A percentile compares a stretch with the other conserved stretches of the same genome.
phyloP scores from a whole-genome alignment of 495 filamentous ascomycete species.

The Lineolata rhizophorae region DNA sequence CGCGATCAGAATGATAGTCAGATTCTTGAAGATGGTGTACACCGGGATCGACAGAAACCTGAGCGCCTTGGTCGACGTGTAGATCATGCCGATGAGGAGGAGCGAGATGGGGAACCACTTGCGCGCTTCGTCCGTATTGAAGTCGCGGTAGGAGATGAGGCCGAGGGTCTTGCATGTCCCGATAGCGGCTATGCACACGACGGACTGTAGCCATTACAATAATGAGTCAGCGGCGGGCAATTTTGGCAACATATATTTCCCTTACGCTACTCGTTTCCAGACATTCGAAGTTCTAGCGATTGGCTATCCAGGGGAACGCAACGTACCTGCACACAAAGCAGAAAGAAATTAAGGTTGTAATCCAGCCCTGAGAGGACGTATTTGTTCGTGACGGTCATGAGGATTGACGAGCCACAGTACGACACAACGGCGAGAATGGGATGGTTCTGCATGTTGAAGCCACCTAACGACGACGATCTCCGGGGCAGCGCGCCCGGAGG shows the following conservation, averaged over 20 bases:
- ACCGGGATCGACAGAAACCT: slow-evolving; percentile 95
- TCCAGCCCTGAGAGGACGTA: slow-evolving; percentile 76
- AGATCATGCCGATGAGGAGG: slow-evolving; percentile 97
- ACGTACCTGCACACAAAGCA: slow-evolving; percentile 76
- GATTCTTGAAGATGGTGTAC: slow-evolving; percentile 99
- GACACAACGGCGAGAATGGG: slow-evolving; percentile 61
- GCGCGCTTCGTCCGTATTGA: slow-evolving; percentile 71
- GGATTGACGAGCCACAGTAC: slow-evolving; percentile 86
- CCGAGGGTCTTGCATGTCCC: slow-evolving; percentile 59
- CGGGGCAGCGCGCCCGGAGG: slow-evolving; percentile 11
- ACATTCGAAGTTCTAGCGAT: too few relatives aligned
- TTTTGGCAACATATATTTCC: too few relatives aligned
- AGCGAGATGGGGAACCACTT: slow-evolving; percentile 98
- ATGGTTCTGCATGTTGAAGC: too few relatives aligned
- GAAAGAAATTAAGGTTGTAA: slow-evolving; percentile 95
- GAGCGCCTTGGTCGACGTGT: slow-evolving; percentile 88
- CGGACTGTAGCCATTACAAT: too few relatives aligned
- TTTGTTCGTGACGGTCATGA: slow-evolving; percentile 99
- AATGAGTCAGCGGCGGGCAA: too few relatives aligned
- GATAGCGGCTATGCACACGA: slow-evolving; percentile 83
- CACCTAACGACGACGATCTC: slow-evolving; percentile 22
- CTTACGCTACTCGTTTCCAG: too few relatives aligned
- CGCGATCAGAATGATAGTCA: slow-evolving; percentile 96
- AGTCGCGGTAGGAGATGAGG: slow-evolving; percentile 78
- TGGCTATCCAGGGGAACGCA: neutral